Percentiles rank a stretch among this genome's conserved stretches.
Evolutionary conservation across 208 protist genomes (phyloP).

Genomic region (Balamuthia mandrillaris): DNA sequence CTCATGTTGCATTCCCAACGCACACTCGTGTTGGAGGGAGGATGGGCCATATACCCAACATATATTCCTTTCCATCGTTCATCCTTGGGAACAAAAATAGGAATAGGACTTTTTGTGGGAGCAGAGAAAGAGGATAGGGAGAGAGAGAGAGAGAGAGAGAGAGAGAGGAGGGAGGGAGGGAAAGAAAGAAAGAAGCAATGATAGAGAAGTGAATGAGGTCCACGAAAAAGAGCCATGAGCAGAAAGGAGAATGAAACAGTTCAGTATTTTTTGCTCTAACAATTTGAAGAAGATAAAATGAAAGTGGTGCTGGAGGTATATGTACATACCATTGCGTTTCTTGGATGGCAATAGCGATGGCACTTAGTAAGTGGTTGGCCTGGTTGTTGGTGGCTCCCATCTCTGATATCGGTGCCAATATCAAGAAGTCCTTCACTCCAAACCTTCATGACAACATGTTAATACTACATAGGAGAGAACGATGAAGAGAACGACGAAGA

Average conservation of each 20-base stretch:
- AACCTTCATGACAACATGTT: neutral
- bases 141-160: no score
- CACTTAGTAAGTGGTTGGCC: neutral
- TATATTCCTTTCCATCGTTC: neutral
- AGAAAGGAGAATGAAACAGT: neutral
- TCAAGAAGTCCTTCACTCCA: neutral
- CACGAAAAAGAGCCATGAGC: neutral
- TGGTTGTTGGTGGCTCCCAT: neutral
- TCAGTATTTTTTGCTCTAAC: neutral
- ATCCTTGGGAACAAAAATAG: neutral
- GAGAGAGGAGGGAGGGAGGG: no score
- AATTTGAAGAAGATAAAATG: neutral
- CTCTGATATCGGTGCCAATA: neutral
- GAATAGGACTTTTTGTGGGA: neutral
- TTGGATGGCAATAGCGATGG: neutral
- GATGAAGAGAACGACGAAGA: no score
- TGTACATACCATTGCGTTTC: neutral
- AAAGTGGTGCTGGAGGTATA: neutral
- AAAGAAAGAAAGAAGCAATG: neutral
- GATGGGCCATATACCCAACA: neutral
- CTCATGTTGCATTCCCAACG: no score
- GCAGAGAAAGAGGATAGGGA: no score
- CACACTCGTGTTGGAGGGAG: no score
- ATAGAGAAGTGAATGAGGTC: neutral
- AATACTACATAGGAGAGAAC: no score